Conservation (phyloP, 257 asterid genomes). For the Forsythia suspensa region DNA sequence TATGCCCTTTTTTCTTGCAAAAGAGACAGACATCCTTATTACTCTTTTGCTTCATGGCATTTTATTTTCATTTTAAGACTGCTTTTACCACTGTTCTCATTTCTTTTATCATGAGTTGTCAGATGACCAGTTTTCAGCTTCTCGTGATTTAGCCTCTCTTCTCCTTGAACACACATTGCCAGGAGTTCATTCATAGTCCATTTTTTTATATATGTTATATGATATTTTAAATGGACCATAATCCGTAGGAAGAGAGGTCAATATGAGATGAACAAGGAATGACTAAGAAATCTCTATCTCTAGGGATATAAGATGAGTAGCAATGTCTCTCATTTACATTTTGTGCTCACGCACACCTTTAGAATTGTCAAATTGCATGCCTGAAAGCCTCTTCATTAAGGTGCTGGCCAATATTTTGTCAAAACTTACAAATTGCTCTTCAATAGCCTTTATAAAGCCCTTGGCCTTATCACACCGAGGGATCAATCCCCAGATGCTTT, state of each 20-base stretch:
- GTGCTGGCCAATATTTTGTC: constrained; percentile 2
- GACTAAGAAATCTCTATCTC: no score
- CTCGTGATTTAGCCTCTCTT: not conserved
- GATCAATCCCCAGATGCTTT: not conserved
- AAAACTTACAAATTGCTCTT: not conserved
- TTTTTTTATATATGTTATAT: not conserved
- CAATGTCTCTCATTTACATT: not conserved
- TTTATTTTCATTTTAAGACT: not conserved
- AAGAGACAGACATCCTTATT: not conserved
- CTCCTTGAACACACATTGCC: not conserved
- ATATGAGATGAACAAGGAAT: not conserved
- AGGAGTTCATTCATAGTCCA: not conserved
- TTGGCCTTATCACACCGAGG: not conserved
- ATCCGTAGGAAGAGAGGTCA: not conserved
- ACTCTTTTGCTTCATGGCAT: not conserved
- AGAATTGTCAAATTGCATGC: not conserved
- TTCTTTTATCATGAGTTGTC: not conserved
- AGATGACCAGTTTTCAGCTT: not conserved
- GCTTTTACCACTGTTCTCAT: not conserved
- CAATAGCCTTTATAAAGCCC: not conserved
- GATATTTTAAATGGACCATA: not conserved
- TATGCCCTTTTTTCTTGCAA: not conserved
- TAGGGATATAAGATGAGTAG: not conserved
- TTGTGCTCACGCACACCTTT: not conserved
- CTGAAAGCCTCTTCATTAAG: constrained; percentile 9